Percentiles rank a stretch among this genome's conserved stretches.
phyloP scores from a whole-genome alignment of 2,329 filamentous ascomycete genomes.

The Paraphaeosphaeria sporulosa region DNA sequence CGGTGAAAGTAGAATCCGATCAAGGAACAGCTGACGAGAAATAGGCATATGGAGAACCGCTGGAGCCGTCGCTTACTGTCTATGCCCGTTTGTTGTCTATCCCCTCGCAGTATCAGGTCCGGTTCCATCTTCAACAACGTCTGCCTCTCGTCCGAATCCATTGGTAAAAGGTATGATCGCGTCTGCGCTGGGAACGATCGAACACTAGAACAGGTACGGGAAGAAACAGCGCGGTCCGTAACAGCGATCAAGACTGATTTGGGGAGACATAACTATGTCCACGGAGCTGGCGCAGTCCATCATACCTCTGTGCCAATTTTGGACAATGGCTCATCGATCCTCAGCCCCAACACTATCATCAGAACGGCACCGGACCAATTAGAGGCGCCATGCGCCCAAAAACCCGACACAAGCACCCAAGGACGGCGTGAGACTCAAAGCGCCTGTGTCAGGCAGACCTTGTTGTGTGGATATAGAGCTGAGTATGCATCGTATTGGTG shows the following conservation, averaged over 20 bases:
- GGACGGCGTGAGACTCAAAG: not conserved
- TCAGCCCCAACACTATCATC: conserved; percentile 17
- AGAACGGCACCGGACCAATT: conserved; percentile 16
- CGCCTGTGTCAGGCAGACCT: not conserved
- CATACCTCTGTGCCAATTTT: conserved; percentile 15
- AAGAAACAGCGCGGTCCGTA: not conserved
- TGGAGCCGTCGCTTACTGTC: too few species aligned
- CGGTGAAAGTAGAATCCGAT: not conserved
- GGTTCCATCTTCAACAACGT: conserved; percentile 14
- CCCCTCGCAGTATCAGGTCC: not conserved
- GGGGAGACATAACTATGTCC: conserved; percentile 1
- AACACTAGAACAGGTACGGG: not conserved
- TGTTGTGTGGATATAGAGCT: not conserved
- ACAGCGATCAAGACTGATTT: not conserved
- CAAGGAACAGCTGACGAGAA: not conserved
- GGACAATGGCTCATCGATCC: conserved; percentile 18
- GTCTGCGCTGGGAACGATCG: not conserved
- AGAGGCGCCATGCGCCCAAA: not conserved
- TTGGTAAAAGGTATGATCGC: not conserved
- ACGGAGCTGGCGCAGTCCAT: conserved; percentile 2
- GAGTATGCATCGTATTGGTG: not conserved
- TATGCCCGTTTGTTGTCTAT: not conserved
- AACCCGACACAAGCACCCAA: not conserved
- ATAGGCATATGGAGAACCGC: not conserved
- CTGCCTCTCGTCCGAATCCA: conserved; percentile 11